Evolutionary conservation across 257 asterid genomes (phyloP).

Genomic region (Jasminum sambac): DNA sequence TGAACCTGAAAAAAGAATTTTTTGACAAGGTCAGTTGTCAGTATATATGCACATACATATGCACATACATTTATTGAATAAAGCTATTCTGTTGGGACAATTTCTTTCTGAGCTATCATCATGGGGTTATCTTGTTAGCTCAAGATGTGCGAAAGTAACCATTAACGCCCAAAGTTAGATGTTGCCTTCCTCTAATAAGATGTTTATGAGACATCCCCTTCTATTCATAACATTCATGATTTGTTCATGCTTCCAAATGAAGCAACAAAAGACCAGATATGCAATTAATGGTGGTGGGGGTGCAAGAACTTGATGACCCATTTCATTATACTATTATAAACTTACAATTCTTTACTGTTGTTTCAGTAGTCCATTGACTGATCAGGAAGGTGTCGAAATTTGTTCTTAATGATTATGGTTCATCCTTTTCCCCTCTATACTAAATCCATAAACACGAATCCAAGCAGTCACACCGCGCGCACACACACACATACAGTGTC

Average conservation of each 20-base stretch:
- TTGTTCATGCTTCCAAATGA: not conserved
- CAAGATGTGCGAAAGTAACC: not conserved
- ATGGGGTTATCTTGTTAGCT: not conserved
- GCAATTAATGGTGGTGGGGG: not conserved
- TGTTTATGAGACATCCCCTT: not conserved
- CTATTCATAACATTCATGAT: not conserved
- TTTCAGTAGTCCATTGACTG: not conserved
- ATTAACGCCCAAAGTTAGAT: not conserved
- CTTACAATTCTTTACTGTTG: not conserved
- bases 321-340: not conserved
- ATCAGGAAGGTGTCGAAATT: not conserved
- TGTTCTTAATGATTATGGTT: not conserved
- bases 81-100: not conserved
- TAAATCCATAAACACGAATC: not conserved
- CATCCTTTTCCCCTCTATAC: not conserved
- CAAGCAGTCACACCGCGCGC: not conserved
- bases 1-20: constrained; percentile 56
- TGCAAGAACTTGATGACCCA: not conserved
- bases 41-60: constrained; percentile 16
- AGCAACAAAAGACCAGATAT: not conserved
- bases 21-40: constrained; percentile 60
- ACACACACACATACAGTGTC: not conserved
- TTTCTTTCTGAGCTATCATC: not conserved
- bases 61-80: not conserved
- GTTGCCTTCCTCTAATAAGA: not conserved